These are phyloP conservation scores for Trypanosomatidae sp. DNA, from an alignment of 208 protist genomes.

Conservation along the genomic window DNA sequence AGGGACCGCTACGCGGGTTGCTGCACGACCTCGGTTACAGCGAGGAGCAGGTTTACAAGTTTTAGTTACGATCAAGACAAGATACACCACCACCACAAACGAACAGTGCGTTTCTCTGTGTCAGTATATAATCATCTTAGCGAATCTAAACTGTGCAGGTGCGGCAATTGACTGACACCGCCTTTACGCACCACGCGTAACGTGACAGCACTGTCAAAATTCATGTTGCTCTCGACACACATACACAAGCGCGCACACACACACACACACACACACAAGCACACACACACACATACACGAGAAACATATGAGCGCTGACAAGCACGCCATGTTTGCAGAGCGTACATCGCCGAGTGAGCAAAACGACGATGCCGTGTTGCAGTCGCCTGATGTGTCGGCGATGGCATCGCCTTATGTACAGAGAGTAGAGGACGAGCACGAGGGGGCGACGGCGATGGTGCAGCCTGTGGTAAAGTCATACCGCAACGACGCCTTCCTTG, in stretches of 20 bases:
- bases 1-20: constrained; percentile 52
- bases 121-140: neutral
- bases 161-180: no score
- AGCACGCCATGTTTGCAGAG: no score
- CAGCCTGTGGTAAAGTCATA: constrained; percentile 84
- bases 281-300: no score
- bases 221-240: no score
- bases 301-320: no score
- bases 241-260: no score
- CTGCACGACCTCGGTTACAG: constrained; percentile 67
- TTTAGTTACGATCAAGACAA: constrained; percentile 12
- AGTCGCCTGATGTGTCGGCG: no score
- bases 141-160: neutral
- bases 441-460: constrained; percentile 21
- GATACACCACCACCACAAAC: neutral
- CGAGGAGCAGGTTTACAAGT: constrained; percentile 78
- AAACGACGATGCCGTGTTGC: constrained; percentile 9
- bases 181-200: no score
- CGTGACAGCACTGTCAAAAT: no score
- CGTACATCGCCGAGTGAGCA: no score
- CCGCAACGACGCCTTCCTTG: constrained; percentile 73
- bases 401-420: constrained; percentile 63
- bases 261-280: no score
- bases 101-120: neutral
- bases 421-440: constrained; percentile 39